A percentile compares a stretch with the other conserved stretches of the same genome.
These are phyloP conservation scores for Physcia stellaris DNA, from an alignment of 495 filamentous ascomycete genomes.

Conservation along the genomic window DNA sequence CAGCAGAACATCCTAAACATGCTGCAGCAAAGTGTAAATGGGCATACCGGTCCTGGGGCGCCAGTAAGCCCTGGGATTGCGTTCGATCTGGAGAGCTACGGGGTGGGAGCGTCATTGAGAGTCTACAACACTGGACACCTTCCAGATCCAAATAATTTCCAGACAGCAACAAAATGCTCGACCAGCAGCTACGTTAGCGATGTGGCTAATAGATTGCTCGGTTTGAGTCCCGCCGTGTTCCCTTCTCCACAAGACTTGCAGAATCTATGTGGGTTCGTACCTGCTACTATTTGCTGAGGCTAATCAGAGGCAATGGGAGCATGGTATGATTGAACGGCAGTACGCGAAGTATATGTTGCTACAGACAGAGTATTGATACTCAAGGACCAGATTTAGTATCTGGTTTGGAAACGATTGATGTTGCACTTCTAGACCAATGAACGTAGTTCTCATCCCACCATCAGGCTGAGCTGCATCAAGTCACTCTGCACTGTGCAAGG, in stretches of 20 bases:
- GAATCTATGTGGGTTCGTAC: not conserved
- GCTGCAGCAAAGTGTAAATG: conserved; percentile 4
- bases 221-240: not conserved
- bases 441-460: too few species aligned
- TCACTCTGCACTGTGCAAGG: too few species aligned
- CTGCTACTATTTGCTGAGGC: too few species aligned
- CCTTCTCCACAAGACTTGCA: not conserved
- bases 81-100: conserved; percentile 1
- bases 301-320: too few species aligned
- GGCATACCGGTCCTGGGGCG: conserved; percentile 1
- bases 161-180: not conserved
- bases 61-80: conserved; percentile 6
- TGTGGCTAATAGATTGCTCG: not conserved
- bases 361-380: too few species aligned
- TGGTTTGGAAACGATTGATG: too few species aligned
- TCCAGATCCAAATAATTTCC: conserved; percentile 3
- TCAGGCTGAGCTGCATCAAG: too few species aligned
- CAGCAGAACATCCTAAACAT: conserved; percentile 1
- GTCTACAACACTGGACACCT: conserved; percentile 9
- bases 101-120: conserved; percentile 2
- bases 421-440: too few species aligned
- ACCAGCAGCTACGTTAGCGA: conserved; percentile 4
- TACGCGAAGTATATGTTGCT: too few species aligned
- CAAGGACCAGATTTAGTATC: too few species aligned
- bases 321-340: too few species aligned